Evolutionary conservation across 495 filamentous ascomycete species (phyloP).

Genomic region (Pyronema omphalodes): DNA sequence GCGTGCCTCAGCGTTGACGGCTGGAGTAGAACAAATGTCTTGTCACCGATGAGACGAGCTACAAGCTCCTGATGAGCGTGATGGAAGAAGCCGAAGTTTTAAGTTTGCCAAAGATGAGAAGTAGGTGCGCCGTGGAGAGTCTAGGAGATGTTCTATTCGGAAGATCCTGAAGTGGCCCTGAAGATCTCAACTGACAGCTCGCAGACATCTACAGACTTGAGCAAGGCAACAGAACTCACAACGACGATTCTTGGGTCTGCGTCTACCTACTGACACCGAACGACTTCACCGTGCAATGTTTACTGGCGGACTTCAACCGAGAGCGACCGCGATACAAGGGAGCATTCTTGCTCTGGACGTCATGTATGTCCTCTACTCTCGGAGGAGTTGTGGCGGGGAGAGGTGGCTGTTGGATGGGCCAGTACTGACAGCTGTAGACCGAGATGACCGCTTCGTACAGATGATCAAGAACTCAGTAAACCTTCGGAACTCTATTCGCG

Average conservation of each 20-base stretch:
- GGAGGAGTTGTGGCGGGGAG: background rate
- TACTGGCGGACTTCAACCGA: constrained; percentile 78
- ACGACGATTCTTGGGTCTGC: constrained; percentile 68
- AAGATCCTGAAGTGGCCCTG: background rate
- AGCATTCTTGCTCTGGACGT: constrained; percentile 71
- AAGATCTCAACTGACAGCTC: background rate
- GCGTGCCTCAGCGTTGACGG: background rate
- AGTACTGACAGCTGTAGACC: constrained; percentile 15
- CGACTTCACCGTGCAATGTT: constrained; percentile 74
- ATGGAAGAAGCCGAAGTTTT: constrained; percentile 89
- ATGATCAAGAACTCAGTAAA: constrained; percentile 24
- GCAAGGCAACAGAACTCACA: constrained; percentile 52
- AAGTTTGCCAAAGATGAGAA: constrained; percentile 63
- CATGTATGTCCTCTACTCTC: constrained; percentile 31
- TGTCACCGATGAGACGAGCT: constrained; percentile 63
- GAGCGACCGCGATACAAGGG: constrained; percentile 43
- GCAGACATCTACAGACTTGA: constrained; percentile 45
- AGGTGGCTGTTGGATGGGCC: constrained; percentile 7
- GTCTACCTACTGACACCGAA: constrained; percentile 76
- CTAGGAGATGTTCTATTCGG: constrained; percentile 9
- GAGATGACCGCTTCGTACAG: constrained; percentile 15
- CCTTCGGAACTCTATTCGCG: constrained; percentile 53
- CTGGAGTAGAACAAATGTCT: constrained; percentile 77
- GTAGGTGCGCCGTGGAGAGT: constrained; percentile 34
- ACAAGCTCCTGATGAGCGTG: constrained; percentile 67